A percentile compares a stretch with the other conserved stretches of the same genome.
Conservation (phyloP, 768 basidiomycete genomes). For the Tephrocybe sp. region DNA sequence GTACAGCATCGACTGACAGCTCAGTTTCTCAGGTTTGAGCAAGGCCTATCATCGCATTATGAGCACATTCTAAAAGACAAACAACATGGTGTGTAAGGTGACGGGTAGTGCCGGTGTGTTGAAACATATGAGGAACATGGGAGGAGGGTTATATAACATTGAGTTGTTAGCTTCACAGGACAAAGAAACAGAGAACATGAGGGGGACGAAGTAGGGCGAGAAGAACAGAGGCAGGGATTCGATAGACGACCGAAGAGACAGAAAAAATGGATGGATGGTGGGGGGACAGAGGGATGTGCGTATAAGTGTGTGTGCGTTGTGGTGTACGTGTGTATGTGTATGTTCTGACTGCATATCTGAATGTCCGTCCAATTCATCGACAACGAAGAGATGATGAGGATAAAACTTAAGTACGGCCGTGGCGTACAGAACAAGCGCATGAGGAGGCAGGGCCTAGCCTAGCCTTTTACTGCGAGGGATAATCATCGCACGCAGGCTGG, state of each 20-base stretch:
- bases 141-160: slow-evolving; percentile 20
- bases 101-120: neutral
- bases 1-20: no score
- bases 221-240: neutral
- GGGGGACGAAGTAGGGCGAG: slow-evolving; percentile 8
- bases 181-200: slow-evolving; percentile 10
- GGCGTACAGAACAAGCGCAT: slow-evolving; percentile 18
- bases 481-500: slow-evolving; percentile 17
- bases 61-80: slow-evolving; percentile 7
- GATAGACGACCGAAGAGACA: slow-evolving; percentile 9
- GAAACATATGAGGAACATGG: slow-evolving; percentile 3
- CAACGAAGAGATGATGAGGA: slow-evolving; percentile 23
- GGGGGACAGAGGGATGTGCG: slow-evolving; percentile 17
- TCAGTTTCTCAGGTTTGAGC: neutral
- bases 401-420: slow-evolving; percentile 20
- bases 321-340: slow-evolving; percentile 13
- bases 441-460: slow-evolving; percentile 14
- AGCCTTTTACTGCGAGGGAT: slow-evolving; percentile 16
- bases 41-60: slow-evolving; percentile 1
- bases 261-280: slow-evolving; percentile 19
- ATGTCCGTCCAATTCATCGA: slow-evolving; percentile 32
- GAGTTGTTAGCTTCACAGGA: slow-evolving; percentile 21
- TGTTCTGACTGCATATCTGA: slow-evolving; percentile 23
- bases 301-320: slow-evolving; percentile 15
- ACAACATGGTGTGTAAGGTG: slow-evolving; percentile 5